Evolutionary conservation across 306 rosid species (phyloP), one percentile per base, ranked within the genome.

Genomic region (Fragaria vesca): DNA sequence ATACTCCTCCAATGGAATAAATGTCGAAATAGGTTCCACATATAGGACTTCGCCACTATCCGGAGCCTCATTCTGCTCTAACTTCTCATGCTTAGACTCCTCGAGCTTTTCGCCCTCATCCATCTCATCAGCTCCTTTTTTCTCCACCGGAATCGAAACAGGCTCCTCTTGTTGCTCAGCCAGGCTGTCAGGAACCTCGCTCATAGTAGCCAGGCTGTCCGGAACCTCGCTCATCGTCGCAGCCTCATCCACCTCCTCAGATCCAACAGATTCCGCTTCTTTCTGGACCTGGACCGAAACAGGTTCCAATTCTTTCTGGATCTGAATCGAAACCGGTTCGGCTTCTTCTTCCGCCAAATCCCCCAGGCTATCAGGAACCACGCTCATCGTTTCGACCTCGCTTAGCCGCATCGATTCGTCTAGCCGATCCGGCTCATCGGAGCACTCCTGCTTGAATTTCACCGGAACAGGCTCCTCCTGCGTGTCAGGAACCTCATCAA

Each of bases 1-100:
- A 6, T 62, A n/a, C 13, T 6, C 52, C 38, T 73, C 76, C 66
- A 52, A 47, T 66, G 18, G 18, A 12, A 73, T 60, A 62, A 28
- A 62, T 40, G 45, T 17, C 15, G 76, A 52, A 55, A 73, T 55
- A 13, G 76, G 76, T 15, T 55, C 66, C 32, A 20, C 76, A 3
- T 40, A 5, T 0, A 38, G 52, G 13, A 73, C 51, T 34, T 50
- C 62, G 5, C 52, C 61, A 28, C 45, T 50, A 4, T 30, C 62
- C 32, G 13, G 21, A 18, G 2, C 76, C 2, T 34, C 61, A 32
- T 38, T 30, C 45, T 12, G 42, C 13, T 48, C 75, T 5, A 50
- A 71, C 26, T 45, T 28, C n/a, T 16, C 45, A 18, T 43, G 45
- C 16, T 18, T 32, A 7, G 38, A 61, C 17, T 26, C 66, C 18